A percentile compares a stretch with the other conserved stretches of the same genome.
Evolutionary conservation across 768 basidiomycete species (phyloP).

Genomic region (Termitomyces sp.): DNA sequence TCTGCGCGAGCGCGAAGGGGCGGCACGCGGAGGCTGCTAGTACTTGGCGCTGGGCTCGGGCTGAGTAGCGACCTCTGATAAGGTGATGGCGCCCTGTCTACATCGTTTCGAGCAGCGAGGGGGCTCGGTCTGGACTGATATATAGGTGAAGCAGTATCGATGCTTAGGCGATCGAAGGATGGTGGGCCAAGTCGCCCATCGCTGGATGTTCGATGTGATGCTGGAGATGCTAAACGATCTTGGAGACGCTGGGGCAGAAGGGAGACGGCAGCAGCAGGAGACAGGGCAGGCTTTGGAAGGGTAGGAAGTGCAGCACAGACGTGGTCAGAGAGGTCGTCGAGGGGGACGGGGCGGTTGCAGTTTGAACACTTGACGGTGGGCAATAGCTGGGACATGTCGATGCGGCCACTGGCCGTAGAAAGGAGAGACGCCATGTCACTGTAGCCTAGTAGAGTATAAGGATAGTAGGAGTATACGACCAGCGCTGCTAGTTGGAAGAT

Average conservation of each 20-base stretch:
- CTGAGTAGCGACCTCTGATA: slow-evolving; percentile 13
- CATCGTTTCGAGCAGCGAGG: slow-evolving; percentile 23
- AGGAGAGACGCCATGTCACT: slow-evolving; percentile 30
- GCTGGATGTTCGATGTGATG: slow-evolving; percentile 7
- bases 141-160: slow-evolving; percentile 25
- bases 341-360: slow-evolving; percentile 67
- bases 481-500: slow-evolving; percentile 18
- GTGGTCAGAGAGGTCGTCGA: slow-evolving; percentile 75
- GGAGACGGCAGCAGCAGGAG: slow-evolving; percentile 37
- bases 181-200: slow-evolving; percentile 18
- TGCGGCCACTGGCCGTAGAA: slow-evolving; percentile 26
- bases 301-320: slow-evolving; percentile 58
- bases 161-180: slow-evolving; percentile 23
- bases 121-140: slow-evolving; percentile 34
- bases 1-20: slow-evolving; percentile 22
- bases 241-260: slow-evolving; percentile 51
- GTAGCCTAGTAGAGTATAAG: slow-evolving; percentile 4
- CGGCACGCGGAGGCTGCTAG: slow-evolving; percentile 11
- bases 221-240: slow-evolving; percentile 36
- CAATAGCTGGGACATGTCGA: slow-evolving; percentile 61
- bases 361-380: slow-evolving; percentile 85
- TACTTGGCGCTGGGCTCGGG: slow-evolving; percentile 11
- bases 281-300: slow-evolving; percentile 32
- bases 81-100: slow-evolving; percentile 15
- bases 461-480: slow-evolving; percentile 24